A percentile compares a stretch with the other conserved stretches of the same genome.
Evolutionary conservation across 768 basidiomycete species (phyloP).

Genomic region (Tephrocybe sp.): DNA sequence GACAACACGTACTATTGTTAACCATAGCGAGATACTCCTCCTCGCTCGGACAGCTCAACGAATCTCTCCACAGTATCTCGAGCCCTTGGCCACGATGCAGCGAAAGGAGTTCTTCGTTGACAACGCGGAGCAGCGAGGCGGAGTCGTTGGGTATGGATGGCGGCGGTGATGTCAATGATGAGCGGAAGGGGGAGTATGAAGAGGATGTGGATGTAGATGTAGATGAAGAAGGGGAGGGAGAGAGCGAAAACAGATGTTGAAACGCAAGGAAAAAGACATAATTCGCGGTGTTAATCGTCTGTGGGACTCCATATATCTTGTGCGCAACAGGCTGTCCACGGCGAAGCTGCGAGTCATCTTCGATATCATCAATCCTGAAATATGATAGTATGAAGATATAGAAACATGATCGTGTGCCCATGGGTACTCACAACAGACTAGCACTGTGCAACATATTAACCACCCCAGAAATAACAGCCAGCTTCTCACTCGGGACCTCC

Average conservation of each 20-base stretch:
- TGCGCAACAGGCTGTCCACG: slow-evolving; percentile 92
- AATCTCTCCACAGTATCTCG: slow-evolving; percentile 94
- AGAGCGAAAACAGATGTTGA: slow-evolving; percentile 70
- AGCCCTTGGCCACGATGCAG: slow-evolving; percentile 95
- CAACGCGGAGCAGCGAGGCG: too few relatives aligned
- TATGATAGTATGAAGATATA: neutral
- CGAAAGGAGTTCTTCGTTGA: slow-evolving; percentile 59
- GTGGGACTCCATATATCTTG: slow-evolving; percentile 94
- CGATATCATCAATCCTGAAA: slow-evolving; percentile 87
- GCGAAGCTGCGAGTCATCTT: slow-evolving; percentile 85
- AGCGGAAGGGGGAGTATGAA: too few relatives aligned
- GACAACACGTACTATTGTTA: slow-evolving; percentile 71
- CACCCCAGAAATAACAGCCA: slow-evolving; percentile 71
- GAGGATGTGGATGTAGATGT: too few relatives aligned
- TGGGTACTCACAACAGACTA: slow-evolving; percentile 74
- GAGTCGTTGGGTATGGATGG: too few relatives aligned
- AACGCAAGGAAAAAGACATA: slow-evolving; percentile 96
- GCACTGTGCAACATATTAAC: slow-evolving; percentile 95
- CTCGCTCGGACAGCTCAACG: slow-evolving; percentile 87
- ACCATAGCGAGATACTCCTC: slow-evolving; percentile 96
- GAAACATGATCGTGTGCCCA: neutral
- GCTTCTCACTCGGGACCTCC: slow-evolving; percentile 68
- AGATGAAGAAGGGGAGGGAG: too few relatives aligned
- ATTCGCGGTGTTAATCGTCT: slow-evolving; percentile 96
- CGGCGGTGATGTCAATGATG: too few relatives aligned